Base-by-base conservation (phyloP, 192 early-diverging fungal species). In the Geranomyces michiganensis region DNA sequence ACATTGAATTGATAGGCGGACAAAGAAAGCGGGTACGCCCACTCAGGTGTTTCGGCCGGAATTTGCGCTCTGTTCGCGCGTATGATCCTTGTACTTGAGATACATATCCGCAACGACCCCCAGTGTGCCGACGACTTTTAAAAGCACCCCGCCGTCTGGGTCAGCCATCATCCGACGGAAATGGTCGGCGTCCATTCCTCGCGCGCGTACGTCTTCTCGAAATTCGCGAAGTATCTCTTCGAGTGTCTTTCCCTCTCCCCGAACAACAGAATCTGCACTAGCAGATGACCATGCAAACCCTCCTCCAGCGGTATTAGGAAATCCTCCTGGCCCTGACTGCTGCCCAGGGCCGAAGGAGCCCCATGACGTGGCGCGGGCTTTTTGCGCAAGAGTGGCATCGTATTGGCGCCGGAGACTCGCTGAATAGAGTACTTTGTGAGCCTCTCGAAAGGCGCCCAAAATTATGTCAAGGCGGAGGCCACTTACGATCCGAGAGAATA, bases 381-480 rank as follows among this genome's bases (percentile, higher is more conserved):
- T 53, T 53, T 53, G n/a, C 17, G 51, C 51, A 15, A 53, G 51
- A 2, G 51, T 24, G 6, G 24, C n/a, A 26, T 53, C 51, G 51
- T 53, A 53, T 26, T 53, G 51, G 4, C n/a, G n/a, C 51, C 51
- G 51, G 17, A 53, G 51, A 53, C 51, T n/a, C 19, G 51, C 51
- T 53, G 51, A n/a, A 53, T 53, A 17, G 51, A 26, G 7, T n/a
- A 53, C 24, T n/a, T n/a, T n/a, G n/a, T n/a, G n/a, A n/a, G n/a
- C n/a, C n/a, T n/a, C n/a, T n/a, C n/a, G n/a, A n/a, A n/a, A n/a
- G n/a, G n/a, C n/a, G n/a, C n/a, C n/a, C n/a, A n/a, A n/a, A n/a
- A n/a, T n/a, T n/a, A n/a, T n/a, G n/a, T n/a, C n/a, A n/a, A n/a
- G n/a, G n/a, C n/a, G n/a, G n/a, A n/a, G n/a, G n/a, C n/a, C 51